Conservation (phyloP, 2,329 filamentous ascomycete species). For the Fusarium neocosmosporiellum region DNA sequence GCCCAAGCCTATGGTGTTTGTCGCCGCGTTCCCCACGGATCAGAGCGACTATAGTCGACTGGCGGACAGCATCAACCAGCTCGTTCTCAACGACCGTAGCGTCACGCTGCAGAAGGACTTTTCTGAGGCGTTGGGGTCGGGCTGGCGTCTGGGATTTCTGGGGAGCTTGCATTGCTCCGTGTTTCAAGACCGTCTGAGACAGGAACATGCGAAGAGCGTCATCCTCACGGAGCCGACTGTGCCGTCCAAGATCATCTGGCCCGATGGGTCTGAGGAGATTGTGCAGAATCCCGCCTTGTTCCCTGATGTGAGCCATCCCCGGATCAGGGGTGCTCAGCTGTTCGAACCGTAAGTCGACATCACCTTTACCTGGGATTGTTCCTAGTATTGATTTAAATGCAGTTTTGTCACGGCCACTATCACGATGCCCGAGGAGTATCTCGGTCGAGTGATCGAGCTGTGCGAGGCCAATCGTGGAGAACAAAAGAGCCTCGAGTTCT, state of each 20-base stretch:
- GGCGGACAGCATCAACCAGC: conserved; percentile 93
- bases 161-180: conserved; percentile 99
- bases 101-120: conserved; percentile 95
- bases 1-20: conserved; percentile 98
- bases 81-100: conserved; percentile 94
- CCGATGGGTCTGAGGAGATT: conserved; percentile 79
- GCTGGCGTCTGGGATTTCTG: conserved; percentile 93
- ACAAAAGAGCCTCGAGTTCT: conserved; percentile 90
- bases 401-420: conserved; percentile 83
- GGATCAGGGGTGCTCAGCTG: conserved; percentile 56
- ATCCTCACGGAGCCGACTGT: conserved; percentile 98
- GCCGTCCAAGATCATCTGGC: conserved; percentile 86
- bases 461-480: conserved; percentile 91
- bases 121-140: conserved; percentile 91
- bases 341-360: conserved; percentile 62
- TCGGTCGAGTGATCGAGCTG: conserved; percentile 93
- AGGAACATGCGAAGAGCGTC: conserved; percentile 93
- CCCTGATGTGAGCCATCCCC: conserved; percentile 72
- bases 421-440: conserved; percentile 91
- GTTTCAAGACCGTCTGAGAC: conserved; percentile 92
- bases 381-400: background rate
- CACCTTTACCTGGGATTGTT: no score
- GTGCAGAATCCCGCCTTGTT: conserved; percentile 91
- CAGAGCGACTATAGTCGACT: conserved; percentile 87
- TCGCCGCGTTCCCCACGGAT: conserved; percentile 94